Conservation (phyloP, 2,329 filamentous ascomycete species). For the Ceratocystis ficicola region DNA sequence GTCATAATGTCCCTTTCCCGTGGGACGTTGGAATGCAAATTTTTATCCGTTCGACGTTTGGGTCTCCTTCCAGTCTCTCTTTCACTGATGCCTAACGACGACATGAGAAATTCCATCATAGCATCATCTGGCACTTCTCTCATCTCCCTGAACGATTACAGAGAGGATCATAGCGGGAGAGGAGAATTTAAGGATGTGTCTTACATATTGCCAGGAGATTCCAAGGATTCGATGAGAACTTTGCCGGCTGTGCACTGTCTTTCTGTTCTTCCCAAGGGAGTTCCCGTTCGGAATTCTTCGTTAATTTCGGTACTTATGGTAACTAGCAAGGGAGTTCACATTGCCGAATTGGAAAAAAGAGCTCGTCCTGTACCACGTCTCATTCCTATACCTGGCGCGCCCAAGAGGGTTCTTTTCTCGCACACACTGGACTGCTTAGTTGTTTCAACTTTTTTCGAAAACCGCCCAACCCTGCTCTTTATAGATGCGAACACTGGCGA, state of each 20-base stretch:
- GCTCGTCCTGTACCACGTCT: conserved; percentile 39
- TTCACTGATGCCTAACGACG: not conserved
- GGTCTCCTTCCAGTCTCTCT: conserved; percentile 29
- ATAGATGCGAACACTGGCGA: conserved; percentile 44
- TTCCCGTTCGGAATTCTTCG: conserved; percentile 1
- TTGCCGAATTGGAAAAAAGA: conserved; percentile 40
- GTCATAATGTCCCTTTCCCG: conserved; percentile 29
- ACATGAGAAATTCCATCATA: conserved; percentile 30
- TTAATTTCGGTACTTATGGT: conserved; percentile 32
- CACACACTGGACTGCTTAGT: conserved; percentile 41
- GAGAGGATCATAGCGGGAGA: conserved; percentile 23
- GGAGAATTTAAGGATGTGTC: conserved; percentile 33
- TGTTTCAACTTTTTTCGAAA: conserved; percentile 37
- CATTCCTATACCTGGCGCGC: conserved; percentile 38
- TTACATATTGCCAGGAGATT: conserved; percentile 42
- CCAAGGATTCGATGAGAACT: conserved; percentile 29
- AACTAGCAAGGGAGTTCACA: conserved; percentile 38
- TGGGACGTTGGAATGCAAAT: conserved; percentile 12
- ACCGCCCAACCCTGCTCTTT: conserved; percentile 41
- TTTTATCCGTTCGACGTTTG: conserved; percentile 24
- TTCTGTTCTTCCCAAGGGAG: conserved; percentile 11
- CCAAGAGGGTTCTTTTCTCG: conserved; percentile 44
- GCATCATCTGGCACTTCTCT: conserved; percentile 40
- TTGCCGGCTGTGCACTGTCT: conserved; percentile 12
- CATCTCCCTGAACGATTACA: conserved; percentile 33